Evolutionary conservation across 176 grass and related monocot genomes (phyloP).

Genomic region (Olyra latifolia): DNA sequence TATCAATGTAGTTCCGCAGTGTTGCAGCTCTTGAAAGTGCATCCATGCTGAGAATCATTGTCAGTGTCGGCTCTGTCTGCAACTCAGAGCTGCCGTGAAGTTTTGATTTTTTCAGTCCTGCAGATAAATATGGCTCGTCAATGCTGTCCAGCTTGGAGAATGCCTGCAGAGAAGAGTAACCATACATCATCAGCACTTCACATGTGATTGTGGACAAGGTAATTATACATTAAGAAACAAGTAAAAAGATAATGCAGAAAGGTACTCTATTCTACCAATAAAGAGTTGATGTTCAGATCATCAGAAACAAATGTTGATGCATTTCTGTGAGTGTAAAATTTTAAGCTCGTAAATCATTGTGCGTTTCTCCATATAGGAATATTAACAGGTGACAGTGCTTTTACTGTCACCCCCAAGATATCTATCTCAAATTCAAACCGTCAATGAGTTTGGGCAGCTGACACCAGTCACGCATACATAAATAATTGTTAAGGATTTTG

Average conservation of each 20-base stretch:
- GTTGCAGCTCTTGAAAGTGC: conserved; percentile 59
- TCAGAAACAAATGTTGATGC: neutral
- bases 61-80: conserved; percentile 47
- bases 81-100: conserved; percentile 27
- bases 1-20: conserved; percentile 58
- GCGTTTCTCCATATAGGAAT: neutral
- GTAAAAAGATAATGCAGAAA: neutral
- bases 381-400: neutral
- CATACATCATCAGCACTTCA: neutral
- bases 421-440: neutral
- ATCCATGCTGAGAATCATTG: conserved; percentile 60
- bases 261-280: neutral
- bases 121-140: conserved; percentile 19
- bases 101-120: conserved; percentile 12
- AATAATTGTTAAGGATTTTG: neutral
- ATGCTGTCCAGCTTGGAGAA: conserved; percentile 46
- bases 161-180: conserved; percentile 34
- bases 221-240: neutral
- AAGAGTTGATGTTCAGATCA: neutral
- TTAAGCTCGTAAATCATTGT: neutral
- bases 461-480: neutral
- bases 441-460: neutral
- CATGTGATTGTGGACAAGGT: neutral
- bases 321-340: neutral
- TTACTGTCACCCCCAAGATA: neutral